Percentiles rank a stretch among this genome's conserved stretches.
phyloP scores from a whole-genome alignment of 805 yeast genomes.

The Cyberlindnera samutprakarnensis region DNA sequence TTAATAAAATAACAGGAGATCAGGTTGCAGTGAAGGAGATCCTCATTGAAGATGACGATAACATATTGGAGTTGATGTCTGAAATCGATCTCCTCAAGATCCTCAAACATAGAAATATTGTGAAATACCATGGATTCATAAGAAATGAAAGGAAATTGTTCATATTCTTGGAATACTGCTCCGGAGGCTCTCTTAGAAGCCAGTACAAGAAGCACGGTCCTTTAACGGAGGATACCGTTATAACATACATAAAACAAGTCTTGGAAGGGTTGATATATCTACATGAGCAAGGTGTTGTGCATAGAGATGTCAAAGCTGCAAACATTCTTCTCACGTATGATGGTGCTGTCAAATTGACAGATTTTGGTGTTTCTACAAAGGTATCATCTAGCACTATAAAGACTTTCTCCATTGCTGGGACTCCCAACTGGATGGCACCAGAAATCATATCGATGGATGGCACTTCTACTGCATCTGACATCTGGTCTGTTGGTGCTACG shows the following conservation, averaged over 20 bases:
- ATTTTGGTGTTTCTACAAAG: constrained; percentile 72
- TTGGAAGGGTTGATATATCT: constrained; percentile 56
- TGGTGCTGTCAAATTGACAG: constrained; percentile 64
- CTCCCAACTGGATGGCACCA: constrained; percentile 99
- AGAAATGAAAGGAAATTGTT: constrained; percentile 60
- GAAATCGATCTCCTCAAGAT: constrained; percentile 75
- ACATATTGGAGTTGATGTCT: constrained; percentile 42
- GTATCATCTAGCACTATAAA: constrained; percentile 43
- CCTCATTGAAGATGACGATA: constrained; percentile 63
- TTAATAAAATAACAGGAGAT: constrained; percentile 55
- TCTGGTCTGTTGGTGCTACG: constrained; percentile 95
- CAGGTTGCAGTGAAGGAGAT: constrained; percentile 79
- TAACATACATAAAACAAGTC: constrained; percentile 61
- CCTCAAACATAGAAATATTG: constrained; percentile 82
- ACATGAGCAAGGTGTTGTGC: constrained; percentile 62
- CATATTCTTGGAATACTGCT: constrained; percentile 70
- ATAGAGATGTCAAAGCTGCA: constrained; percentile 73
- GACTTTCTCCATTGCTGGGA: constrained; percentile 63
- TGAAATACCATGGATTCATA: constrained; percentile 87
- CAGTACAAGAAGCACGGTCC: constrained; percentile 25
- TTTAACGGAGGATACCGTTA: constrained; percentile 55
- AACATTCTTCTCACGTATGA: constrained; percentile 62
- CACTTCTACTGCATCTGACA: constrained; percentile 81
- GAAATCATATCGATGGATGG: constrained; percentile 84
- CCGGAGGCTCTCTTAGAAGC: constrained; percentile 56